Conservation (phyloP, 176 grass and related monocot genomes). For the Triticum monococcum region DNA sequence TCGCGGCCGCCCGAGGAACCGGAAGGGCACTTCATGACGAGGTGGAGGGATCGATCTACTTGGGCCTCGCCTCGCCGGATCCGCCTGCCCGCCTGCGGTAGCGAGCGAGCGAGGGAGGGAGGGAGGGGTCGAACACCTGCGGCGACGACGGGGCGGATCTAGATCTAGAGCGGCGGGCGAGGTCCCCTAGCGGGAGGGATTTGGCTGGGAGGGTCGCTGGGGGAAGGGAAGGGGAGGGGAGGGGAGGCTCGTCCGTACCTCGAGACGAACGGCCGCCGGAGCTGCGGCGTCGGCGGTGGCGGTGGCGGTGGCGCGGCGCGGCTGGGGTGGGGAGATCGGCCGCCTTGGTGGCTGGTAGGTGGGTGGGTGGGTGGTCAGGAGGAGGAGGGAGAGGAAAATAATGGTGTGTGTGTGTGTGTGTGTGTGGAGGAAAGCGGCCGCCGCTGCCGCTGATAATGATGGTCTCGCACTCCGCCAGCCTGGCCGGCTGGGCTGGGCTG, state of each 20-base stretch:
- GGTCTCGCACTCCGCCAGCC: not conserved
- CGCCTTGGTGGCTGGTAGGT: not conserved
- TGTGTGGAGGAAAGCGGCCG: no score
- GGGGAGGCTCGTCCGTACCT: not conserved
- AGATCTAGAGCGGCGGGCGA: not conserved
- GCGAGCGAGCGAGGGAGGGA: not conserved
- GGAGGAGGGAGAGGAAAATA: no score
- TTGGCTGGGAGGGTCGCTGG: not conserved
- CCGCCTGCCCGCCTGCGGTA: not conserved
- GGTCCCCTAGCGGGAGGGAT: not conserved
- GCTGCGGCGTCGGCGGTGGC: no score
- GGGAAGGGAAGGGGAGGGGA: not conserved
- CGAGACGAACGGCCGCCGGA: no score
- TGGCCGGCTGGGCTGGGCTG: not conserved
- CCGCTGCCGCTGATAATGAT: not conserved
- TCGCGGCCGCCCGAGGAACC: slow-evolving; percentile 22
- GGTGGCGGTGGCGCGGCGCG: no score
- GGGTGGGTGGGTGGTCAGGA: not conserved
- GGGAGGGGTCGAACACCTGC: not conserved
- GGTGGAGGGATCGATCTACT: not conserved
- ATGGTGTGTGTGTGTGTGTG: no score
- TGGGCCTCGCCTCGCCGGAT: not conserved
- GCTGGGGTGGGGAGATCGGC: no score
- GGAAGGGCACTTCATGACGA: slow-evolving; percentile 16
- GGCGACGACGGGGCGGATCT: not conserved